phyloP scores from a whole-genome alignment of 495 filamentous ascomycete species.

The Schizothecium vesticola region DNA sequence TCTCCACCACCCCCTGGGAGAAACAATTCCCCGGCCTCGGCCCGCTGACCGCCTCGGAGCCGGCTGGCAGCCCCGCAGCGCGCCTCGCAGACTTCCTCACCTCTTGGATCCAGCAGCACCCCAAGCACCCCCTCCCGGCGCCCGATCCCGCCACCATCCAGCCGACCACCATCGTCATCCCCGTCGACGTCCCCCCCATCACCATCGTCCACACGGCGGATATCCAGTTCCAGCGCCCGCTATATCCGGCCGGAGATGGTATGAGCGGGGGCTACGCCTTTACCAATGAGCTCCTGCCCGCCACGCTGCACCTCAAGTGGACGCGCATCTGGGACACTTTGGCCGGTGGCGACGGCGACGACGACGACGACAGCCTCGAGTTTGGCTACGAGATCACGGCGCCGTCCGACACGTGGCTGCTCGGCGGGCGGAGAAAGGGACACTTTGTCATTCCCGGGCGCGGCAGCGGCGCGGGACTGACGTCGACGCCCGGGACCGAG shows the following conservation, averaged over 20 bases:
- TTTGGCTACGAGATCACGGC: constrained; percentile 83
- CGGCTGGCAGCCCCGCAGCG: constrained; percentile 18
- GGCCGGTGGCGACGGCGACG: not conserved
- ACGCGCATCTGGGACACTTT: constrained; percentile 70
- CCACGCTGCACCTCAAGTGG: constrained; percentile 66
- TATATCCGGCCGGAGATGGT: constrained; percentile 27
- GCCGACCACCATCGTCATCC: constrained; percentile 54
- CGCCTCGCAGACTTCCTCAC: constrained; percentile 31
- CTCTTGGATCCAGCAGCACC: constrained; percentile 34
- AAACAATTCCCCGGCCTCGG: constrained; percentile 43
- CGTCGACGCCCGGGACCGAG: constrained; percentile 36
- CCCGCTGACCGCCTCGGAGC: constrained; percentile 12
- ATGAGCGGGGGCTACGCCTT: constrained; percentile 33
- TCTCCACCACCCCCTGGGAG: constrained; percentile 34
- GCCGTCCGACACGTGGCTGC: constrained; percentile 70
- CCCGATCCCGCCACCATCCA: constrained; percentile 11
- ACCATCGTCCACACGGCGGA: constrained; percentile 80
- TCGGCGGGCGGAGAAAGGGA: constrained; percentile 73
- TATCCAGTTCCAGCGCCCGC: constrained; percentile 48
- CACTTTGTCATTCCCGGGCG: constrained; percentile 59
- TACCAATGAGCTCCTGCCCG: constrained; percentile 64
- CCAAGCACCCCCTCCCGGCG: constrained; percentile 28
- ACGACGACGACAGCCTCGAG: constrained; percentile 49
- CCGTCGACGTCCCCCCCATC: constrained; percentile 81
- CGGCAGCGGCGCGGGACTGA: constrained; percentile 39